These are phyloP conservation scores for Fraxinus dipetala DNA, from an alignment of 305 asterid species.

Conservation along the genomic window DNA sequence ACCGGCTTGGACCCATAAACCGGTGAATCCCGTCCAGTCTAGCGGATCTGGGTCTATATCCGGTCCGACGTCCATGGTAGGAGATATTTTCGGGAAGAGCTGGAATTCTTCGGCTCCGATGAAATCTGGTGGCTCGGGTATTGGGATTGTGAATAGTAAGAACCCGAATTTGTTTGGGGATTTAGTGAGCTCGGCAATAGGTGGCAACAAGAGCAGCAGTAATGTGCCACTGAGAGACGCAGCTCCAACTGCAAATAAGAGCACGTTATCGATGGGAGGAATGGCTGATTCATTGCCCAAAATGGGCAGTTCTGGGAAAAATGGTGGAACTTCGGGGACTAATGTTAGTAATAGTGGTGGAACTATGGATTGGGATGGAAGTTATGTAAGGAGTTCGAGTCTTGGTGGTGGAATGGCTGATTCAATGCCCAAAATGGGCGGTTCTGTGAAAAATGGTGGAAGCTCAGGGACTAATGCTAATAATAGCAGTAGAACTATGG, in stretches of 20 bases:
- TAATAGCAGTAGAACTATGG: slow-evolving; percentile 34
- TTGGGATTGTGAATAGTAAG: slow-evolving; percentile 61
- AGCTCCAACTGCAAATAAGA: slow-evolving; percentile 40
- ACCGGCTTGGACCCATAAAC: slow-evolving; percentile 80
- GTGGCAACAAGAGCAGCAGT: slow-evolving; percentile 54
- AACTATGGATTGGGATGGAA: slow-evolving; percentile 12
- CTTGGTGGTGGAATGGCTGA: slow-evolving; percentile 48
- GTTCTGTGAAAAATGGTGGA: slow-evolving; percentile 33
- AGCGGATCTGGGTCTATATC: slow-evolving; percentile 40
- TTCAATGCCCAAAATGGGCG: slow-evolving; percentile 57
- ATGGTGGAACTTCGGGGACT: slow-evolving; percentile 40
- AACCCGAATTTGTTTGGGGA: slow-evolving; percentile 87
- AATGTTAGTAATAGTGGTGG: slow-evolving; percentile 34
- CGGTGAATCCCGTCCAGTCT: slow-evolving; percentile 47
- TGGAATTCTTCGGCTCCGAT: slow-evolving; percentile 60
- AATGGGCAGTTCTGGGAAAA: slow-evolving; percentile 33
- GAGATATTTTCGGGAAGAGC: slow-evolving; percentile 80
- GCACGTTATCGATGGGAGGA: slow-evolving; percentile 57
- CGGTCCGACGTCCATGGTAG: slow-evolving; percentile 81
- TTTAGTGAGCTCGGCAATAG: slow-evolving; percentile 65
- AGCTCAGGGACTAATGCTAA: slow-evolving; percentile 38
- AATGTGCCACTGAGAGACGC: slow-evolving; percentile 65
- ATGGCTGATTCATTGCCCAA: slow-evolving; percentile 71
- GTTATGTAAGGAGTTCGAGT: too few species aligned
- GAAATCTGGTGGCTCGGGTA: slow-evolving; percentile 25